These are phyloP conservation scores for Fusarium pseudocircinatum DNA, from an alignment of 2,329 filamentous ascomycete species.

Conservation along the genomic window DNA sequence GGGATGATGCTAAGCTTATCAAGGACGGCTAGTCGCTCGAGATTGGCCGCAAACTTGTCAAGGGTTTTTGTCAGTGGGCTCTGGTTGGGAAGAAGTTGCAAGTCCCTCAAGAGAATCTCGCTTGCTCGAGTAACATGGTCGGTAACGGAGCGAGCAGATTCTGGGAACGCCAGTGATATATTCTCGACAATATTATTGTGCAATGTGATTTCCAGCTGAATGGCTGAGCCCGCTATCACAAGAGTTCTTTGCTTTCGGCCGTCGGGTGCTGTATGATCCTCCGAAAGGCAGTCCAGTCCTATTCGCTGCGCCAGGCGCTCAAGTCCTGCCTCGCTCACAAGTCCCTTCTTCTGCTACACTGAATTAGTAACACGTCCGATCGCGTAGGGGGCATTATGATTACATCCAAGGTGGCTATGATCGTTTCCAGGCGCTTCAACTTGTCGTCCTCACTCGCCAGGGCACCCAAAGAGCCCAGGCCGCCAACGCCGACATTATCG, in stretches of 20 bases:
- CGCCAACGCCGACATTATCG: slow-evolving; percentile 61
- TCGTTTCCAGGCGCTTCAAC: slow-evolving; percentile 62
- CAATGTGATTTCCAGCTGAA: slow-evolving; percentile 70
- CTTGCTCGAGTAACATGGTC: slow-evolving; percentile 70
- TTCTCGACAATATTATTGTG: slow-evolving; percentile 69
- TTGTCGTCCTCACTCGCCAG: slow-evolving; percentile 64
- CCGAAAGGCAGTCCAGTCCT: slow-evolving; percentile 72
- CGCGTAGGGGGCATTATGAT: slow-evolving; percentile 18
- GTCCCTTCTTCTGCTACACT: slow-evolving; percentile 60
- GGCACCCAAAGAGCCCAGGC: slow-evolving; percentile 53
- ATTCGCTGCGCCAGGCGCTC: slow-evolving; percentile 74
- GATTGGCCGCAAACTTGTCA: slow-evolving; percentile 75
- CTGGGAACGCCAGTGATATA: slow-evolving; percentile 71
- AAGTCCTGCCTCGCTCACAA: slow-evolving; percentile 79
- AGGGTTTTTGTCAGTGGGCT: slow-evolving; percentile 76
- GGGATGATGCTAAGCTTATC: slow-evolving; percentile 77
- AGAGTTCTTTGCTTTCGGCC: slow-evolving; percentile 64
- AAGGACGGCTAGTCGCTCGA: slow-evolving; percentile 73
- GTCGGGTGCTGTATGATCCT: slow-evolving; percentile 58
- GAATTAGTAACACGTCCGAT: neutral
- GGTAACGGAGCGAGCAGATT: slow-evolving; percentile 65
- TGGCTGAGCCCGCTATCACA: slow-evolving; percentile 69
- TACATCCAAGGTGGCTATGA: slow-evolving; percentile 62
- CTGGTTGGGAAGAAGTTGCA: slow-evolving; percentile 68
- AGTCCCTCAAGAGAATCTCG: slow-evolving; percentile 71